Evolutionary conservation across 179 eudicot species (phyloP), one percentile per base, ranked within the genome.

Genomic region (Carnegiea gigantea): DNA sequence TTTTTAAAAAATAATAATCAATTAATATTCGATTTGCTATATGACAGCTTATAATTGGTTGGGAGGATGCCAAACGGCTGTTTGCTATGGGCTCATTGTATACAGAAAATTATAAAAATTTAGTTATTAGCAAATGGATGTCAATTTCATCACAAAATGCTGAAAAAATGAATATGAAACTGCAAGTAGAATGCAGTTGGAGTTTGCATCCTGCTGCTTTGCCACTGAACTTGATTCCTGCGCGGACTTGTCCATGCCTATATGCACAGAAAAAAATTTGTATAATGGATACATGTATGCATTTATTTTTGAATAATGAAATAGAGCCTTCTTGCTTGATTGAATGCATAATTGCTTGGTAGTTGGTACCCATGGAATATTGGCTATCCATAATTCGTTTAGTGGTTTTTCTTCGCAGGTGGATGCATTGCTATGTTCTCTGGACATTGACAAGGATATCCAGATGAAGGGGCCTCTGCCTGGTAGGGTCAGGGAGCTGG

Each of bases 401-500:
- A 10, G 75, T 21, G 14, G 23, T 82, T 15, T 78, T 77, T 75
- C 33, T 82, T 76, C 80, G 78, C 90, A 94, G 99, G 97, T 92
- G 78, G 89, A 92, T 85, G 92, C 97, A 21, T 88, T 96, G 76
- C 83, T 96, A 70, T 86, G 87, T 81, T 96, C 99, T 54, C 88
- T 96, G 86, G 99, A 94, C 81, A 96, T 96, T 79, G 97, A 96
- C 85, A 88, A 77, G 77, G 89, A 94, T 82, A 85, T 86, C 73
- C 89, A 86, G 77, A 87, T 91, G 36, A 91, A 87, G 85, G 94
- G 95, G 76, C 92, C 88, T 78, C 82, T 92, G 68, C 93, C 97
- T 86, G 93, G 97, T 79, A 91, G 95, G 87, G 93, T 82, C 77
- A 90, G 87, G 62, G 97, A 94, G 88, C 78, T 96, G 82, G 98